These are phyloP conservation scores for Colletotrichum falcatum DNA, from an alignment of 2,329 filamentous ascomycete genomes.

Conservation along the genomic window DNA sequence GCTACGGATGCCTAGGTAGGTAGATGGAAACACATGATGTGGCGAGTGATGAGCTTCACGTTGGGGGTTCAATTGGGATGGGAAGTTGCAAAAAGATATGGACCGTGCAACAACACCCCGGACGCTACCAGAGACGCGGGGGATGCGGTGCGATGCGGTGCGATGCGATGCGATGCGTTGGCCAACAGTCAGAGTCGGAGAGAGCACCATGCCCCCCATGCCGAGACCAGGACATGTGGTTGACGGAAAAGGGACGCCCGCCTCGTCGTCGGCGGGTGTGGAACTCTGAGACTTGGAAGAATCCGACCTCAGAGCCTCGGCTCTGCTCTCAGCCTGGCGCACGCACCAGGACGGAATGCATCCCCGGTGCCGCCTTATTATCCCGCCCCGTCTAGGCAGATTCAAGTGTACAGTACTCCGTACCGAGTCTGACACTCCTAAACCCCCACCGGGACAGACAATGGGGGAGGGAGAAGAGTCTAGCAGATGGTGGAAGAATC, in stretches of 20 bases:
- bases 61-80: not conserved
- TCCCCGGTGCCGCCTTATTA: not conserved
- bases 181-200: not conserved
- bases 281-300: constrained; percentile 18
- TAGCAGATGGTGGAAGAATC: constrained; percentile 21
- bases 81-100: constrained; percentile 20
- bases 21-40: too few species aligned
- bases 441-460: too few species aligned
- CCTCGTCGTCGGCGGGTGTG: constrained; percentile 19
- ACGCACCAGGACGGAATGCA: too few species aligned
- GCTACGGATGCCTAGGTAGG: too few species aligned
- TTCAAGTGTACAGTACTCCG: too few species aligned
- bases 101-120: constrained; percentile 27
- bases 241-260: too few species aligned
- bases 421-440: not conserved
- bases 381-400: not conserved
- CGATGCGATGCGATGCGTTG: constrained; percentile 21
- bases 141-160: too few species aligned
- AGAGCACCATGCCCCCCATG: too few species aligned
- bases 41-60: not conserved
- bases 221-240: not conserved
- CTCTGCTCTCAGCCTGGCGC: too few species aligned
- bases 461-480: constrained; percentile 11
- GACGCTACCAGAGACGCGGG: not conserved
- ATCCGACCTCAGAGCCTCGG: not conserved